A percentile compares a stretch with the other conserved stretches of the same genome.
Evolutionary conservation across 805 yeast species (phyloP).

Genomic region (Metschnikowia dekortorum): DNA sequence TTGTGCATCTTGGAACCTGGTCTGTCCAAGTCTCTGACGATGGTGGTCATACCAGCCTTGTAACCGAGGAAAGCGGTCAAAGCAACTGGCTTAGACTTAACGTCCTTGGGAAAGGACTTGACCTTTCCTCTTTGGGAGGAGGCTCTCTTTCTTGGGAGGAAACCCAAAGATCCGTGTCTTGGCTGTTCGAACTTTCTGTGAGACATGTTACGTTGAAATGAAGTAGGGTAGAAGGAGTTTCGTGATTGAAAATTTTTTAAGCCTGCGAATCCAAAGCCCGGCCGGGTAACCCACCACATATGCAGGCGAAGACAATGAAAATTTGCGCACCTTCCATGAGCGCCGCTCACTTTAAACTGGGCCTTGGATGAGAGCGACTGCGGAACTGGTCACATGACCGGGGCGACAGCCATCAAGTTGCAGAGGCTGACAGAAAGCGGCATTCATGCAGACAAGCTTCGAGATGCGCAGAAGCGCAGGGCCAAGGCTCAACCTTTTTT

Average conservation of each 20-base stretch:
- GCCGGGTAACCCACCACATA: conserved; percentile 5
- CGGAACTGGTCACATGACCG: too few relatives aligned
- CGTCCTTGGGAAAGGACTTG: conserved; percentile 99
- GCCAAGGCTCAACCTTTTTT: too few relatives aligned
- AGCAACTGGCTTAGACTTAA: conserved; percentile 95
- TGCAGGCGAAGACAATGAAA: background rate
- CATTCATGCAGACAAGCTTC: too few relatives aligned
- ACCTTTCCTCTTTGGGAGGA: conserved; percentile 97
- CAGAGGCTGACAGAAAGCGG: too few relatives aligned
- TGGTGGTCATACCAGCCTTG: conserved; percentile 99
- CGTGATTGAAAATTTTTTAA: conserved; percentile 3
- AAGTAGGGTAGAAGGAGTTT: conserved; percentile 21
- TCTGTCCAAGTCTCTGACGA: conserved; percentile 99
- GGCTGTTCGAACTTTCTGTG: conserved; percentile 99
- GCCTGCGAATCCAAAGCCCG: background rate
- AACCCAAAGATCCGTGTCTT: conserved; percentile 99
- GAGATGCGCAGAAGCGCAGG: too few relatives aligned
- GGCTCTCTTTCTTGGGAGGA: conserved; percentile 99
- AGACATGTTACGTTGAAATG: conserved; percentile 59
- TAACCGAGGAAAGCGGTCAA: conserved; percentile 99
- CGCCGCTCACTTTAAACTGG: too few relatives aligned
- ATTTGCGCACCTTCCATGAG: background rate
- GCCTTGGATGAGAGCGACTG: too few relatives aligned
- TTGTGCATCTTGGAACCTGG: conserved; percentile 99
- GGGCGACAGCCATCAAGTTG: too few relatives aligned